A percentile compares a stretch with the other conserved stretches of the same genome.
phyloP scores from a whole-genome alignment of 2,329 filamentous ascomycete species.

The Exophiala xenobiotica region DNA sequence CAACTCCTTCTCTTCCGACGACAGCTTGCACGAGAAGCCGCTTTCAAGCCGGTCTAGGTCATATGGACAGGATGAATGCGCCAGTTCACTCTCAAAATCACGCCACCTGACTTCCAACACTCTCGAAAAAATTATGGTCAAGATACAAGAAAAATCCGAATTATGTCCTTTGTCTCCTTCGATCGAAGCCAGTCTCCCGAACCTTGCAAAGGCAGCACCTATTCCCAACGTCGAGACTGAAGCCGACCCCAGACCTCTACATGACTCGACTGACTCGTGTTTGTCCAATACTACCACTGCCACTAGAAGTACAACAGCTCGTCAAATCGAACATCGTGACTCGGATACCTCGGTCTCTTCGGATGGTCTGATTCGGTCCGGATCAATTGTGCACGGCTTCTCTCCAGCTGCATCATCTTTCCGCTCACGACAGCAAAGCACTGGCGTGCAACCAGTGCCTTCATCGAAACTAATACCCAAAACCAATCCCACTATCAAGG shows the following conservation, averaged over 20 bases:
- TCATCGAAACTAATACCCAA: conserved; percentile 15
- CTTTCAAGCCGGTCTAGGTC: conserved; percentile 38
- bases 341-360: conserved; percentile 65
- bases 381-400: conserved; percentile 82
- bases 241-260: conserved; percentile 43
- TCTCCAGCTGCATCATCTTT: conserved; percentile 70
- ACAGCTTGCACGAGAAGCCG: conserved; percentile 43
- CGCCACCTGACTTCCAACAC: conserved; percentile 90
- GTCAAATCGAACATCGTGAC: conserved; percentile 46
- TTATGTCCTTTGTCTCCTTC: conserved; percentile 57
- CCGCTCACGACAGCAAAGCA: conserved; percentile 49
- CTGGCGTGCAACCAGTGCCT: conserved; percentile 1
- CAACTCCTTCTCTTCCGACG: conserved; percentile 72
- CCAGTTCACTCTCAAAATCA: conserved; percentile 59
- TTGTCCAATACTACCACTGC: conserved; percentile 59
- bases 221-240: conserved; percentile 40
- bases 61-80: conserved; percentile 17
- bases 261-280: conserved; percentile 58
- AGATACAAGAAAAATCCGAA: conserved; percentile 79
- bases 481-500: conserved; percentile 46
- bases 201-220: conserved; percentile 37
- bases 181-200: conserved; percentile 42
- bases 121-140: conserved; percentile 89
- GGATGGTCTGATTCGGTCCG: conserved; percentile 55
- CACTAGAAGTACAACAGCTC: conserved; percentile 42